Evolutionary conservation across 495 filamentous ascomycete genomes (phyloP).

Genomic region (Penicillium angulare): DNA sequence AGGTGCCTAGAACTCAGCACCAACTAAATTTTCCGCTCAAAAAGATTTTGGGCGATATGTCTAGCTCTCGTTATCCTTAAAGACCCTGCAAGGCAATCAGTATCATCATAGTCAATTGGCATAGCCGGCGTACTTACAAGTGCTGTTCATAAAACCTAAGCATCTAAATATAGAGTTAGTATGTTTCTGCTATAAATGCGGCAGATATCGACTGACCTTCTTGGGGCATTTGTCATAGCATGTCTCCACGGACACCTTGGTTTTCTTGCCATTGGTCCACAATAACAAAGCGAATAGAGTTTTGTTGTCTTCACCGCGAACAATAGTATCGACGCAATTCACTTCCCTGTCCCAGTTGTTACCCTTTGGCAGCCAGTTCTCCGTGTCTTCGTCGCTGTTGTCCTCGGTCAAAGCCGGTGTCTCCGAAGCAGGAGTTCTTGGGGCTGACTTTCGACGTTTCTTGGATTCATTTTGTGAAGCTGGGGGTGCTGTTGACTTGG

Average conservation of each 20-base stretch:
- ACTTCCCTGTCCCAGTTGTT: slow-evolving; percentile 60
- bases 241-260: slow-evolving; percentile 33
- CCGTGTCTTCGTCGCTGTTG: slow-evolving; percentile 16
- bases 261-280: slow-evolving; percentile 53
- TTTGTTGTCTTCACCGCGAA: slow-evolving; percentile 41
- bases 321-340: slow-evolving; percentile 53
- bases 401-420: slow-evolving; percentile 17
- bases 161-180: slow-evolving; percentile 34
- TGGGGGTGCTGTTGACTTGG: slow-evolving; percentile 22
- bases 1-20: too few species aligned
- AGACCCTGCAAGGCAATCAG: slow-evolving; percentile 30
- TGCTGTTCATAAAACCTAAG: slow-evolving; percentile 48
- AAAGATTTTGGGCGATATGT: too few species aligned
- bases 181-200: neutral
- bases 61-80: slow-evolving; percentile 19
- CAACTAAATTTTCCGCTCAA: too few species aligned
- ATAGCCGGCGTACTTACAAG: slow-evolving; percentile 31
- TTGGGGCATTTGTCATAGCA: slow-evolving; percentile 44
- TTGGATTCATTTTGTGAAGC: slow-evolving; percentile 23
- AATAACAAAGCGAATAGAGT: slow-evolving; percentile 50
- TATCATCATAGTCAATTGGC: neutral
- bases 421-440: slow-evolving; percentile 4
- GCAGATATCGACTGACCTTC: slow-evolving; percentile 21
- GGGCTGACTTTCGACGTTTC: slow-evolving; percentile 21
- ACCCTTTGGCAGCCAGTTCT: slow-evolving; percentile 47